These are phyloP conservation scores for Phtheirospermum japonicum DNA, from an alignment of 257 asterid species.

Conservation along the genomic window DNA sequence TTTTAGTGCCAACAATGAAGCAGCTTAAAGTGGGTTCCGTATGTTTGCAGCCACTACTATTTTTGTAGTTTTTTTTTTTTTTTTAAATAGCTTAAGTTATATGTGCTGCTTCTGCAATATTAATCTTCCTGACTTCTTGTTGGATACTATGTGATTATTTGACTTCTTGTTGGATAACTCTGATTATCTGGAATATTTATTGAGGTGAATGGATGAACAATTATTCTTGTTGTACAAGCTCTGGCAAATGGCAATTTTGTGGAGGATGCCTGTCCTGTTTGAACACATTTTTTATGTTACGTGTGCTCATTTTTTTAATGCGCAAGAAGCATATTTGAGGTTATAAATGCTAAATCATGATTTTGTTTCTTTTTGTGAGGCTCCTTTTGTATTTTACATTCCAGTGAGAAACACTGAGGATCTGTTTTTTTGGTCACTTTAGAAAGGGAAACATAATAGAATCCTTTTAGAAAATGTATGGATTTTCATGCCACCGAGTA, in stretches of 20 bases:
- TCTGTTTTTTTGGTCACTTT: neutral
- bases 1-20: constrained; percentile 7
- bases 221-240: constrained; percentile 1
- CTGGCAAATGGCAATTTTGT: neutral
- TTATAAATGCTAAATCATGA: constrained; percentile 6
- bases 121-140: neutral
- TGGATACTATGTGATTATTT: too few species aligned
- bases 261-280: constrained; percentile 3
- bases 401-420: neutral
- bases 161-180: neutral
- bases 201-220: constrained; percentile 2
- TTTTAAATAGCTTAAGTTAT: too few species aligned
- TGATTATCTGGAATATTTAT: neutral
- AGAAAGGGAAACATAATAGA: neutral
- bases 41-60: neutral
- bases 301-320: neutral
- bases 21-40: constrained; percentile 2
- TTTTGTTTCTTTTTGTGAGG: constrained; percentile 5
- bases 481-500: constrained; percentile 2
- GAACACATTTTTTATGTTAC: neutral
- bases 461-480: neutral
- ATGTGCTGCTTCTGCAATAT: constrained; percentile 4
- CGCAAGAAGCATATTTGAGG: neutral
- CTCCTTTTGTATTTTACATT: neutral
- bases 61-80: too few species aligned